Evolutionary conservation across 169 alveolate species (phyloP), one percentile per base, ranked within the genome.

Genomic region (Cryptosporidium ryanae): DNA sequence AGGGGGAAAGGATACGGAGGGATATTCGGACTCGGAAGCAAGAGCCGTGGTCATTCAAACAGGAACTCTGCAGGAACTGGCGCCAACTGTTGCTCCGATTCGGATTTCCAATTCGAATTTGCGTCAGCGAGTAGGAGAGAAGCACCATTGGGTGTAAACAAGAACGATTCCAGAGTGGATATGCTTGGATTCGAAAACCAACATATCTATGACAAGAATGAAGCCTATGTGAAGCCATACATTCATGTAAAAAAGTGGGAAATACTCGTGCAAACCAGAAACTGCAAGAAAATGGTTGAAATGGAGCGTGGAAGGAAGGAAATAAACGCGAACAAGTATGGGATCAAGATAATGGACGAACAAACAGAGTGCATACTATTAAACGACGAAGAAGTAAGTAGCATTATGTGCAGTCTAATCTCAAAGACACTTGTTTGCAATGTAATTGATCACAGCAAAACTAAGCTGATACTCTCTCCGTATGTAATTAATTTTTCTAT

Each of bases 361-460:
- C 76, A 76, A 38, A 13, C 59, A 7, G 18, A 76, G 23, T 67
- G 59, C 25, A 76, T 76, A 38, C 46, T 38, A 38, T 38, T 38
- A 65, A 21, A 43, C 15, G 23, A n/a, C 25, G 46, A 76, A 0
- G 63, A 46, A 46, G 1, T 59, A 23, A 23, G 76, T 32, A 70
- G 44, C 7, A 48, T 76, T 17, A 21, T 43, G 21, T n/a, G 46
- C 12, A 38, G 18, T 34, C 31, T 76, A 34, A 13, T 76, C 2
- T 61, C 87, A 44, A 76, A 23, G 1, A 38, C 87, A 17, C 27
- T 76, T 59, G 38, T 76, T 12, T 29, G 44, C 18, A 43, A 76
- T 32, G 21, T 59, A 65, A 70, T 76, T 1, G 87, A 76, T 59
- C 87, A 67, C 23, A 31, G 38, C 21, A 76, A 59, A n/a, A 76